Base-by-base conservation (phyloP, 495 filamentous ascomycete genomes). In the Penicillium subrubescens region DNA sequence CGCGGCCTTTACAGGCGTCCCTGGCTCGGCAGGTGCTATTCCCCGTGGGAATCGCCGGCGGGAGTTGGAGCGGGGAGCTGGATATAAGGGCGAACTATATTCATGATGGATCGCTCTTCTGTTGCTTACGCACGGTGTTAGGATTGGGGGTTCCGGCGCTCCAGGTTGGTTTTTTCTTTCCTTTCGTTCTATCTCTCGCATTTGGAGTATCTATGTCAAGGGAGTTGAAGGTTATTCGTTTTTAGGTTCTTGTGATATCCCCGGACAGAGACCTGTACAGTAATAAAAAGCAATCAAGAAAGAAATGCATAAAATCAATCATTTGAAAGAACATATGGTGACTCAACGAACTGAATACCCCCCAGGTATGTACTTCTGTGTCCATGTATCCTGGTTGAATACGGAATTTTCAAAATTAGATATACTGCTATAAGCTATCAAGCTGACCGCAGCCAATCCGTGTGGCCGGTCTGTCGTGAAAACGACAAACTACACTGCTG, bases 61-160 rank as follows among this genome's bases (percentile, higher is more conserved):
- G 19, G 79, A 83, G 19, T 59, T 78, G 59, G 83, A 84, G 66
- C 73, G 74, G 1, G 82, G 76, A 3, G 68, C 72, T 54, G 82
- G 80, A 11, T 68, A 68, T 44, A 71, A 67, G 35, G 81, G 79
- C 8, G 81, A 84, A 65, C 64, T 83, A 63, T 82, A 74, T 65
- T 72, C 74, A 67, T 74, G 64, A 69, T 51, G 23, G n/a, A 14
- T 33, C 19, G 31, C 29, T 14, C 25, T n/a, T 33, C 10, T n/a
- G 50, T 21, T 25, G 19, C 21, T 52, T 8, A 39, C 3, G 3
- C 23, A 33, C 12, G 57, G 57, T 59, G 41, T 59, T 59, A 7
- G 57, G 43, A 34, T 15, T 23, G 6, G 46, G 46, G 39, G 54
- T 39, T 31, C 37, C 60, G 21, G 51, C 6, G 57, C 53, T 41